Evolutionary conservation across 352 stramenopile genomes (phyloP), one percentile per base, ranked within the genome.

Genomic region (Aphanomyces cochlioides): DNA sequence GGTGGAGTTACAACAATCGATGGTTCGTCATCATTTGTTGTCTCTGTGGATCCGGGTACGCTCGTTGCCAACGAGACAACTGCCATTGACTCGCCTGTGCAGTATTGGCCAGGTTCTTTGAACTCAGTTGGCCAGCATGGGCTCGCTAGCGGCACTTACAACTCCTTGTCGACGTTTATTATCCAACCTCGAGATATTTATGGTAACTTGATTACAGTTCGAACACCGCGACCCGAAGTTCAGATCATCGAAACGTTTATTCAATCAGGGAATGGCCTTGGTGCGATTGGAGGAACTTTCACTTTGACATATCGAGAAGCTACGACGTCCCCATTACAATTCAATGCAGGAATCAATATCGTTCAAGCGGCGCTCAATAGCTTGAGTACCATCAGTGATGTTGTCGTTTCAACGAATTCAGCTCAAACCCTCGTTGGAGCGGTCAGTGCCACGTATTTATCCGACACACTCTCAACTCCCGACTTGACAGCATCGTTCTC

Each of bases 171-270:
- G 17, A 90, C 74, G 34, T 98, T 98, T 67, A 77, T 91, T 21
- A 97, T 99, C 70, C 91, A 98, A 75, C 87, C 90, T 17, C 81
- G 92, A 5, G 96, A 99, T 69, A 67, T 82, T 0, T 92, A 97
- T 68, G 87, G 80, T 36, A 99, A 99, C 75, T 71, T 92, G 40
- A 80, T 98, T 5, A 63, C 76, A 3, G 73, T 75, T 5, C 81
- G 80, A 0, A 76, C 75, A 0, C 92, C 94, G 1, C 59, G 87
- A 4, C 67, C 81, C 28, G 96, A 99, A 74, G 66, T 97, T 7
- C 95, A 98, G 73, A 92, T 98, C 34, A 77, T 98, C 17, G 88
- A 98, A 75, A 95, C 83, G 1, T 78, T 73, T 48, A 86, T 90
- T 65, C 50, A 74, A 0, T 56, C 56, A 3, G 78, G 61, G 21